Conservation (phyloP, 2,329 filamentous ascomycete genomes). For the Aspergillus persii region DNA sequence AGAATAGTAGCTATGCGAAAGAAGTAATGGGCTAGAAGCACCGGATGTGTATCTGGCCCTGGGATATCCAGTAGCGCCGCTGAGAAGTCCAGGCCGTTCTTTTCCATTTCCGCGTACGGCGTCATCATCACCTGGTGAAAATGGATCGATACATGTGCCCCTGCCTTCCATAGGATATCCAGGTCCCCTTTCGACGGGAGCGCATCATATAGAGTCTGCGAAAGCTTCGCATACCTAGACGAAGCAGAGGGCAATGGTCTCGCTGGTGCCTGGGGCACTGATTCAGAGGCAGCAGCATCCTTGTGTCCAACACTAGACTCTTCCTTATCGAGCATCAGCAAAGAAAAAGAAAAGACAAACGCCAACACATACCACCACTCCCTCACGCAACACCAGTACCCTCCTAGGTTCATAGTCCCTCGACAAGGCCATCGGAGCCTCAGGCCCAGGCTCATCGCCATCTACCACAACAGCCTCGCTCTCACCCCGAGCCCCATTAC, state of each 20-base stretch:
- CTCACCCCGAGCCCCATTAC: conserved; percentile 27
- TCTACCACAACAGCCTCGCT: not conserved
- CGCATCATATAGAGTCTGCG: conserved; percentile 31
- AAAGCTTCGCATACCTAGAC: conserved; percentile 26
- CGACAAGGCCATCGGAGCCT: not conserved
- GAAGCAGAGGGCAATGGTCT: conserved; percentile 7
- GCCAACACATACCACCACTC: not conserved
- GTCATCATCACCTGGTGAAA: conserved; percentile 39
- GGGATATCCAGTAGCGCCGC: conserved; percentile 15
- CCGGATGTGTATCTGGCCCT: conserved; percentile 43
- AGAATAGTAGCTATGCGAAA: conserved; percentile 48
- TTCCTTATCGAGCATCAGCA: not conserved
- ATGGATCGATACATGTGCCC: conserved; percentile 29
- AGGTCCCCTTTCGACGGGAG: conserved; percentile 45
- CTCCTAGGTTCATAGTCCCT: not conserved
- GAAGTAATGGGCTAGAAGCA: conserved; percentile 49
- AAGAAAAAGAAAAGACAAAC: not conserved
- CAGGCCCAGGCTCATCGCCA: not conserved
- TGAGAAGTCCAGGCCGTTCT: conserved; percentile 32
- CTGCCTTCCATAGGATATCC: conserved; percentile 33
- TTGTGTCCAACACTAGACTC: not conserved
- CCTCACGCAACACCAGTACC: not conserved
- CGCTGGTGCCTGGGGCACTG: not conserved
- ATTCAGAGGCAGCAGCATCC: not conserved
- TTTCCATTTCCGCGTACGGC: conserved; percentile 30